These are phyloP conservation scores for Saccharomyces hybrid DNA, from an alignment of 1,139 yeast genomes.

Conservation along the genomic window DNA sequence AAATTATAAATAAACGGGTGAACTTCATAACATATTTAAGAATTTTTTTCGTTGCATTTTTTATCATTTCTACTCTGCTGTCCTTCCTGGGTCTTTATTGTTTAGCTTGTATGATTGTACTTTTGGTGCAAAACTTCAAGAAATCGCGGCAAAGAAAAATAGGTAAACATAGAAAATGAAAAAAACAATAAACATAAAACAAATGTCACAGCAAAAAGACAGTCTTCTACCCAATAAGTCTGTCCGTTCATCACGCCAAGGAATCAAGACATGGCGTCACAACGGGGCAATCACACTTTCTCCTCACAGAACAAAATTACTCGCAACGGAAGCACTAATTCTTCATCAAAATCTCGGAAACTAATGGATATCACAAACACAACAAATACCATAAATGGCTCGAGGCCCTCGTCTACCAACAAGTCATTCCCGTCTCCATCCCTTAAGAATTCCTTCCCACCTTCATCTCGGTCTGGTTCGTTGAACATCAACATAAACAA, in stretches of 20 bases:
- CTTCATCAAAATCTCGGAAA: neutral
- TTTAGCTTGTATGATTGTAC: neutral
- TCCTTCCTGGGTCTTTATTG: neutral
- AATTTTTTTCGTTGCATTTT: neutral
- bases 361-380: neutral
- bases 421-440: neutral
- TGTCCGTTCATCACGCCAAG: neutral
- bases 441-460: neutral
- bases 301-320: neutral
- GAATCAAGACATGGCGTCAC: neutral
- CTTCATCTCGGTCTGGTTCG: neutral
- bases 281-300: neutral
- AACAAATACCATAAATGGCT: neutral
- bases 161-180: neutral
- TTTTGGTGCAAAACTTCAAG: neutral
- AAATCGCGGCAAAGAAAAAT: neutral
- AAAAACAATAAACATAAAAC: neutral
- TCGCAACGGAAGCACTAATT: neutral
- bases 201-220: neutral
- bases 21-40: neutral
- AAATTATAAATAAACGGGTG: neutral
- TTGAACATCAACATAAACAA: neutral
- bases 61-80: neutral
- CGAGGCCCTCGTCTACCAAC: neutral
- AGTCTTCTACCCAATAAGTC: neutral